phyloP scores from a whole-genome alignment of 352 stramenopile genomes.

The Globisporangium echinulatum region DNA sequence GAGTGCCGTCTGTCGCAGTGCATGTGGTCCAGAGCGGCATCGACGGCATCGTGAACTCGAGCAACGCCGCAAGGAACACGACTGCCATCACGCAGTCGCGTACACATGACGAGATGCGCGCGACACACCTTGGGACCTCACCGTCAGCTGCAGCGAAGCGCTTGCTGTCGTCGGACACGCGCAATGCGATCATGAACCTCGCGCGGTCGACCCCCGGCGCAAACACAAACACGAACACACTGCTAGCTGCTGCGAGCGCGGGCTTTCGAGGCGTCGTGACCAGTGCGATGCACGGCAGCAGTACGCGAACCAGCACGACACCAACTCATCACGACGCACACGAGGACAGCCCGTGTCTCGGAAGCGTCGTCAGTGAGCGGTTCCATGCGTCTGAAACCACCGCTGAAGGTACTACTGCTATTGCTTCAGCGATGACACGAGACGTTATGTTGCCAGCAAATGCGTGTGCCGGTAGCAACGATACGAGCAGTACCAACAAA shows the following conservation, averaged over 20 bases:
- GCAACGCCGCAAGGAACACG: background rate
- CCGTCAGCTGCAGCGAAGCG: background rate
- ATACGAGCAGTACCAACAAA: background rate
- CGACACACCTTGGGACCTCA: no score
- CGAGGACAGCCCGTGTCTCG: background rate
- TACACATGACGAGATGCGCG: background rate
- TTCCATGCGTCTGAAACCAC: background rate
- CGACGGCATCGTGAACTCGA: constrained; percentile 11
- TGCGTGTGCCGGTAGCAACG: background rate
- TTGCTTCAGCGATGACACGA: no score
- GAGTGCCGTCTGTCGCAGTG: background rate
- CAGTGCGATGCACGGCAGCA: constrained; percentile 8
- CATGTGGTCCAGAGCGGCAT: constrained; percentile 13
- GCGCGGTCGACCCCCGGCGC: background rate
- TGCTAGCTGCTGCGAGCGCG: background rate
- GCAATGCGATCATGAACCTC: constrained; percentile 10
- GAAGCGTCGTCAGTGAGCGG: constrained; percentile 2
- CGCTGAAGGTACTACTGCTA: background rate
- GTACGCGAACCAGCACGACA: background rate
- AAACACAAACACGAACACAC: background rate
- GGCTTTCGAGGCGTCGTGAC: constrained; percentile 11
- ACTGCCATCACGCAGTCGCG: no score
- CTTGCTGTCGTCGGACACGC: background rate
- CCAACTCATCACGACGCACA: background rate
- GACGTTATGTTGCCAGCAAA: no score